Evolutionary conservation across 1,284 basidiomycete species (phyloP), one percentile per base, ranked within the genome.

Genomic region (Retiboletus flavoniger): DNA sequence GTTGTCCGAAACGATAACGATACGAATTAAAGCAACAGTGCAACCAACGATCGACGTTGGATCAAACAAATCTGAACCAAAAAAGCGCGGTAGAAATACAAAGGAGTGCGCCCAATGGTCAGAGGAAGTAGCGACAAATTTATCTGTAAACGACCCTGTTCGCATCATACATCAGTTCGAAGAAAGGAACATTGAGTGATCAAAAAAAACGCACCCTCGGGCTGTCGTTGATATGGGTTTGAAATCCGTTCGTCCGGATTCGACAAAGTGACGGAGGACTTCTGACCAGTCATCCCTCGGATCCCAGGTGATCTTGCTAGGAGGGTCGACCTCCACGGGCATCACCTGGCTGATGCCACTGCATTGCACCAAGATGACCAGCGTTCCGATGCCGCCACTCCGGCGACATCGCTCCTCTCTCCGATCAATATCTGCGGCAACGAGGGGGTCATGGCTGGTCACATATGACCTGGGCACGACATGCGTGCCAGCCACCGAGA

Each of bases 261-360:
- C 83, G 52, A 89, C 81, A 62, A 86, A 90, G 70, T 87, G 83
- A 26, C 76, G 72, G 38, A 90, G 77, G 19, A 86, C 83, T 14
- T 77, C 75, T 9, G 73, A 70, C 88, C 88, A 91, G 69, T 91
- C 87, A 8, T 84, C 83, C 52, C 87, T 76, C 19, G 68, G 59
- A 66, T 90, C 88, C 88, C 87, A 90, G 19, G 81, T 74, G 63
- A 90, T 89, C 60, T 81, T 84, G 53, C 77, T 74, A 2, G 87
- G 88, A 8, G 85, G 79, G 67, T 90, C 88, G 44, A 91, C 85
- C 67, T 91, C 88, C 55, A 91, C 86, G 28, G 88, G 88, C 84
- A 91, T 87, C 56, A 91, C 88, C 62, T 91, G 87, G 64, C 81
- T 84, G 64, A 89, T 78, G 16, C 78, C 77, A 35, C 80, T 84